Percentiles rank a stretch among this genome's conserved stretches.
phyloP scores from a whole-genome alignment of 1,139 yeast species.

The Trichomonascaceae sp. region DNA sequence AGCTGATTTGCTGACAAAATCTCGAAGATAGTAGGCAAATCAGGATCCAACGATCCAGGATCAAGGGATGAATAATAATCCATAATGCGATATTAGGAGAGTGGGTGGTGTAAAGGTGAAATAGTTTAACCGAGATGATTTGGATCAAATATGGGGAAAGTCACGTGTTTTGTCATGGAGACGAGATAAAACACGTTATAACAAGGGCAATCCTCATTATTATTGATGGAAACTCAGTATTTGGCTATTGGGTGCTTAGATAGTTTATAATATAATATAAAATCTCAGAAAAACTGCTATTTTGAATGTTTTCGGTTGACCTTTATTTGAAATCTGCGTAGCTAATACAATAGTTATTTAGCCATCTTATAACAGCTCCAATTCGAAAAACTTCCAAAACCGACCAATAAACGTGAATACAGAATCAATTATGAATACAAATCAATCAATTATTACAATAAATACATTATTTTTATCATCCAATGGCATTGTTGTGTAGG shows the following conservation, averaged over 20 bases:
- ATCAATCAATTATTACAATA: neutral
- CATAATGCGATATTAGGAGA: conserved; percentile 38
- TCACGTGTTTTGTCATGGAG: neutral
- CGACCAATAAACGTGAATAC: neutral
- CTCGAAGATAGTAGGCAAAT: conserved; percentile 77
- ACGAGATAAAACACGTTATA: neutral
- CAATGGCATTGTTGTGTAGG: neutral
- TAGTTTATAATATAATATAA: neutral
- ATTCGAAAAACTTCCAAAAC: neutral
- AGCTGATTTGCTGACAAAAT: conserved; percentile 75
- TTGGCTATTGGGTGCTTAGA: too few species aligned
- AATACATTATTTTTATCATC: too few species aligned
- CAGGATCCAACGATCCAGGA: conserved; percentile 67
- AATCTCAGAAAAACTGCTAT: neutral
- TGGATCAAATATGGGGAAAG: neutral
- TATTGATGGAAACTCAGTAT: neutral
- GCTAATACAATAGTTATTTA: neutral
- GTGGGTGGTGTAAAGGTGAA: neutral
- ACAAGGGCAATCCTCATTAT: neutral
- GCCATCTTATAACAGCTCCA: neutral
- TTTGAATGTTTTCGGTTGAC: neutral
- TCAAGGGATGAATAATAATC: conserved; percentile 78
- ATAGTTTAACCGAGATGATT: neutral
- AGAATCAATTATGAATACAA: too few species aligned
- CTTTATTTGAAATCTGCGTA: neutral